Percentiles rank a stretch among this genome's conserved stretches.
These are phyloP conservation scores for Fragosphaeria purpurea DNA, from an alignment of 2,329 filamentous ascomycete species.

Conservation along the genomic window DNA sequence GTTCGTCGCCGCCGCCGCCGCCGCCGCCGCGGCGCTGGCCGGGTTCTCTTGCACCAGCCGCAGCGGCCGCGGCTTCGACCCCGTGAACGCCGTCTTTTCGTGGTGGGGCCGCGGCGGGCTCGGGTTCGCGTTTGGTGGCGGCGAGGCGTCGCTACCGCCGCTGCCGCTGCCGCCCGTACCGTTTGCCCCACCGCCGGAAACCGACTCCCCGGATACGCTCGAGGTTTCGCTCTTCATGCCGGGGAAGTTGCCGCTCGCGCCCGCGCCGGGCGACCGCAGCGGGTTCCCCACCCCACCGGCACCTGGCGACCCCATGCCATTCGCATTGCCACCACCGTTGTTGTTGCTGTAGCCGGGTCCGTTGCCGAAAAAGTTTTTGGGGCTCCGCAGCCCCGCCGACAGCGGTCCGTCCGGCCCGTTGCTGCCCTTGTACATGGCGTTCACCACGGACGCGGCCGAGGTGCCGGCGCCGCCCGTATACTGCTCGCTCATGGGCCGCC, in stretches of 20 bases:
- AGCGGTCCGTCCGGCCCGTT: slow-evolving; percentile 46
- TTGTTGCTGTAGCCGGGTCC: slow-evolving; percentile 28
- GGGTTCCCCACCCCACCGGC: slow-evolving; percentile 22
- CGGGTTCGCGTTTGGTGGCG: slow-evolving; percentile 30
- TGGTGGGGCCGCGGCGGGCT: slow-evolving; percentile 43
- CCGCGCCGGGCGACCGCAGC: slow-evolving; percentile 3
- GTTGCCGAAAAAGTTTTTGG: slow-evolving; percentile 46
- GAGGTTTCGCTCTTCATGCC: slow-evolving; percentile 58
- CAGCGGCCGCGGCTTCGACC: slow-evolving; percentile 73
- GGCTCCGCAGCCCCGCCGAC: slow-evolving; percentile 50
- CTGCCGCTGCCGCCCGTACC: slow-evolving; percentile 6
- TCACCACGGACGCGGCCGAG: slow-evolving; percentile 60
- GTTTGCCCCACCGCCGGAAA: slow-evolving; percentile 29
- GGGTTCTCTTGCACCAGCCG: slow-evolving; percentile 74
- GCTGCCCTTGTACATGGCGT: slow-evolving; percentile 74
- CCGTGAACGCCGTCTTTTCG: slow-evolving; percentile 48
- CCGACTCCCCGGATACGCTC: slow-evolving; percentile 57
- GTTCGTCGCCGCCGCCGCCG: slow-evolving; percentile 32
- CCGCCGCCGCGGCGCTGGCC: slow-evolving; percentile 33
- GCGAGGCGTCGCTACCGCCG: slow-evolving; percentile 29
- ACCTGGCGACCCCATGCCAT: slow-evolving; percentile 40
- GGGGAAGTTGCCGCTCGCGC: slow-evolving; percentile 52
- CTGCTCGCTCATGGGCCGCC: slow-evolving; percentile 53
- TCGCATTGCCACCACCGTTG: slow-evolving; percentile 38
- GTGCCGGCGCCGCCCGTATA: slow-evolving; percentile 29